phyloP scores from a whole-genome alignment of 2,329 filamentous ascomycete genomes.

The Epichloe typhina region DNA sequence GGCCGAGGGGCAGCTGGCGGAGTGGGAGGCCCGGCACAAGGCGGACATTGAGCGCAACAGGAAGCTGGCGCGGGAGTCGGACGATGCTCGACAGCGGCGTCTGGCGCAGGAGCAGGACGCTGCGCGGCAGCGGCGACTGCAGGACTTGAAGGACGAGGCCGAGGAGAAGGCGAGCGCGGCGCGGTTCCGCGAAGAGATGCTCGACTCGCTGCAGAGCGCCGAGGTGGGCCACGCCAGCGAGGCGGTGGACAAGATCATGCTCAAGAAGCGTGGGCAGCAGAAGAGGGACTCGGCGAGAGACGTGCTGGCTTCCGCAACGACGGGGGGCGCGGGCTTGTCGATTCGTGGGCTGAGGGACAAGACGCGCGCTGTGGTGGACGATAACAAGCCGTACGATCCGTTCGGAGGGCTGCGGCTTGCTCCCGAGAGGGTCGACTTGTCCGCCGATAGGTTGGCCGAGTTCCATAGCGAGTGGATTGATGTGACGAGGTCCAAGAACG shows the following conservation, averaged over 20 bases:
- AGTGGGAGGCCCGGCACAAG: constrained; percentile 64
- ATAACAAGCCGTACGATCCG: constrained; percentile 72
- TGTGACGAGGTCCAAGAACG: constrained; percentile 48
- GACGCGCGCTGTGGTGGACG: constrained; percentile 23
- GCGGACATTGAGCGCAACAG: constrained; percentile 52
- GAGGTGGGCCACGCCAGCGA: constrained; percentile 46
- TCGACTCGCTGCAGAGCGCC: constrained; percentile 54
- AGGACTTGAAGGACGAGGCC: constrained; percentile 54
- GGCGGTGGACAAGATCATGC: constrained; percentile 46
- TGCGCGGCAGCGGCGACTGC: constrained; percentile 43
- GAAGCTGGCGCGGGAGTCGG: constrained; percentile 39
- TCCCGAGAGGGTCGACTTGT: constrained; percentile 55
- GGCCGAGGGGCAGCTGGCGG: constrained; percentile 30
- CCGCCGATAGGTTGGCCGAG: constrained; percentile 32
- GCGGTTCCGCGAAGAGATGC: constrained; percentile 52
- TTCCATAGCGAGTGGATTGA: constrained; percentile 70
- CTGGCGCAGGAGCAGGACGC: constrained; percentile 55
- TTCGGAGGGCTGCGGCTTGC: constrained; percentile 64
- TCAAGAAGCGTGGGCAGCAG: constrained; percentile 58
- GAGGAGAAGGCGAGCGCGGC: constrained; percentile 53
- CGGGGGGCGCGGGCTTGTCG: constrained; percentile 26
- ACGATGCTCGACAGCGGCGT: constrained; percentile 38
- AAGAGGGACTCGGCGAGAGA: constrained; percentile 23
- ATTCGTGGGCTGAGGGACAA: constrained; percentile 72
- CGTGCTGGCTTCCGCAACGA: constrained; percentile 13